Conservation (phyloP, 2,329 filamentous ascomycete genomes). For the Fusarium sp. region DNA sequence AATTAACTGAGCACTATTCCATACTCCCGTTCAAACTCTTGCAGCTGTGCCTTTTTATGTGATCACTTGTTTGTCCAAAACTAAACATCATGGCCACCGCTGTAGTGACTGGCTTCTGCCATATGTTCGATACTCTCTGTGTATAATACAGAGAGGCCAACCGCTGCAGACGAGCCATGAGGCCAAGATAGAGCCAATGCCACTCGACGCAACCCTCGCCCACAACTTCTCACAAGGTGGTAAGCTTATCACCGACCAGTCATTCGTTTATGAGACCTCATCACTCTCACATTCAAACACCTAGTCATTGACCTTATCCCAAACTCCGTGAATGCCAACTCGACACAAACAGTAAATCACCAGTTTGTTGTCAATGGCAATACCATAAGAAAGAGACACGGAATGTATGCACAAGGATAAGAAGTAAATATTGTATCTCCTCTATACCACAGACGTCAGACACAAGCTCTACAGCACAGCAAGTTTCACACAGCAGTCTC, state of each 20-base stretch:
- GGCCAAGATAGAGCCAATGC: not conserved
- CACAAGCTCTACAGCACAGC: not conserved
- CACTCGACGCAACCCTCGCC: not conserved
- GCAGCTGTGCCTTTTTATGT: not conserved
- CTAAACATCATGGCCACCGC: not conserved
- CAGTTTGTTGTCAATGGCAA: not conserved
- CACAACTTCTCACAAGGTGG: not conserved
- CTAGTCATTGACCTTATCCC: not conserved
- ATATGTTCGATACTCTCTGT: not conserved
- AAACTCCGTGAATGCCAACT: not conserved
- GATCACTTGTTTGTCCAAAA: not conserved
- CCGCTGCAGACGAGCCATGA: not conserved
- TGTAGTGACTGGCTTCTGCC: not conserved
- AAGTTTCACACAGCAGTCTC: not conserved
- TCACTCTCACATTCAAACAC: not conserved
- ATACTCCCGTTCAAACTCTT: not conserved
- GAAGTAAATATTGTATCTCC: not conserved
- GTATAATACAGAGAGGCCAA: not conserved
- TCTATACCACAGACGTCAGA: not conserved
- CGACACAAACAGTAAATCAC: not conserved
- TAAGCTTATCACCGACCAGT: not conserved
- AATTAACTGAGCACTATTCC: not conserved
- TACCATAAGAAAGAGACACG: not conserved
- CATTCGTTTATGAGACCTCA: not conserved
- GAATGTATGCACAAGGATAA: not conserved